These are phyloP conservation scores for Porodaedalea pini DNA, from an alignment of 1,284 basidiomycete genomes.

Conservation along the genomic window DNA sequence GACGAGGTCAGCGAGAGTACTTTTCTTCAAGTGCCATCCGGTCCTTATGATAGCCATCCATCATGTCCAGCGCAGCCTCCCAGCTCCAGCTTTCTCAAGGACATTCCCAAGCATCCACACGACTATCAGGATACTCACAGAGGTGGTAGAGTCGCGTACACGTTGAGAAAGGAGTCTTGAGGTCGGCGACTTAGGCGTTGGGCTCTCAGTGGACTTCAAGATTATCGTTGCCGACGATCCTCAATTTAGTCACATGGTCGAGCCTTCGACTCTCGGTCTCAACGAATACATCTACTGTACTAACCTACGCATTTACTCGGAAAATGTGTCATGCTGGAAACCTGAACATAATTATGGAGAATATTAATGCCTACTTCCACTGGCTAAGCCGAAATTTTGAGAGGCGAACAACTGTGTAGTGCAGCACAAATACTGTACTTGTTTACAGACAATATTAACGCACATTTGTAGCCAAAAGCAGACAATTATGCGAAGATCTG, in stretches of 20 bases:
- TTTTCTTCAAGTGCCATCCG: conserved; percentile 21
- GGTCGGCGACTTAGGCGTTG: conserved; percentile 4
- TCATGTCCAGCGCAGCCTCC: conserved; percentile 17
- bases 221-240: neutral
- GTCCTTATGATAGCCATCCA: conserved; percentile 23
- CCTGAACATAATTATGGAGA: too few species aligned
- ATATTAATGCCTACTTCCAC: too few species aligned
- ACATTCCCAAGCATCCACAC: neutral
- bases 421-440: too few species aligned
- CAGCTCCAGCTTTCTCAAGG: neutral
- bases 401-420: too few species aligned
- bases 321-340: too few species aligned
- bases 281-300: neutral
- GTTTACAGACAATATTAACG: too few species aligned
- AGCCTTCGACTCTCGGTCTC: neutral
- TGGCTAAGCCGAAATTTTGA: too few species aligned
- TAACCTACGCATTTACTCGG: too few species aligned
- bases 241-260: neutral
- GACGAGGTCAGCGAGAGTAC: conserved; percentile 22
- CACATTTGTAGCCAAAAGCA: too few species aligned
- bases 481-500: too few species aligned
- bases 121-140: neutral
- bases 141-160: conserved; percentile 2
- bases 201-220: neutral
- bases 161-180: conserved; percentile 12